Evolutionary conservation across 202 grass and related monocot species (phyloP).

Genomic region (Tripidium arundinaceum): DNA sequence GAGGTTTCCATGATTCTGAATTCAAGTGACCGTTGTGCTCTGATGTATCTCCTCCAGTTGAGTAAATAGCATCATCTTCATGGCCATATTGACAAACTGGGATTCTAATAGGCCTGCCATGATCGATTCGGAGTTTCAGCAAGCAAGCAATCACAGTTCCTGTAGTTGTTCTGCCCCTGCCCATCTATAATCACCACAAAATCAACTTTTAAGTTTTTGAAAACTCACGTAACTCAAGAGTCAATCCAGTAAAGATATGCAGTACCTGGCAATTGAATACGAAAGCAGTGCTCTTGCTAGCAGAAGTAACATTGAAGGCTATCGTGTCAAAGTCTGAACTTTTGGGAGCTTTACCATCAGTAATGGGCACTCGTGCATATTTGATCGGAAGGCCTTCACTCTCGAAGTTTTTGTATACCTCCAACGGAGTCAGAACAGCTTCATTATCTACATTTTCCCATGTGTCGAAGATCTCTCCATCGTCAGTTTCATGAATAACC

Average conservation of each 20-base stretch:
- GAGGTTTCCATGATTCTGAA: constrained; percentile 50
- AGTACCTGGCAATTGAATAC: constrained; percentile 98
- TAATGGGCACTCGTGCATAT: constrained; percentile 96
- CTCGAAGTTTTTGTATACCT: constrained; percentile 85
- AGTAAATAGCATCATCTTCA: constrained; percentile 53
- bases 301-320: constrained; percentile 67
- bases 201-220: constrained; percentile 25
- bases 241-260: constrained; percentile 18
- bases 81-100: constrained; percentile 33
- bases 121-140: constrained; percentile 74
- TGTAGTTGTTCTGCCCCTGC: constrained; percentile 91
- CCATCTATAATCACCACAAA: constrained; percentile 67
- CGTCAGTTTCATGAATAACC: constrained; percentile 90
- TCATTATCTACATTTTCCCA: constrained; percentile 83
- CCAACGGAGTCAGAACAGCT: constrained; percentile 89
- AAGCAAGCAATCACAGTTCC: constrained; percentile 97
- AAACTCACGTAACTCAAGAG: constrained; percentile 8
- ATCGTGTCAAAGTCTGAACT: constrained; percentile 97
- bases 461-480: constrained; percentile 85
- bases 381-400: constrained; percentile 80
- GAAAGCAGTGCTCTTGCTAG: constrained; percentile 67
- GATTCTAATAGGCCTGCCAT: constrained; percentile 83
- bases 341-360: constrained; percentile 99
- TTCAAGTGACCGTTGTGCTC: constrained; percentile 49
- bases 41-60: constrained; percentile 67